Evolutionary conservation across 2,329 filamentous ascomycete genomes (phyloP), one percentile per base, ranked within the genome.

Genomic region (Clonostachys sp.): DNA sequence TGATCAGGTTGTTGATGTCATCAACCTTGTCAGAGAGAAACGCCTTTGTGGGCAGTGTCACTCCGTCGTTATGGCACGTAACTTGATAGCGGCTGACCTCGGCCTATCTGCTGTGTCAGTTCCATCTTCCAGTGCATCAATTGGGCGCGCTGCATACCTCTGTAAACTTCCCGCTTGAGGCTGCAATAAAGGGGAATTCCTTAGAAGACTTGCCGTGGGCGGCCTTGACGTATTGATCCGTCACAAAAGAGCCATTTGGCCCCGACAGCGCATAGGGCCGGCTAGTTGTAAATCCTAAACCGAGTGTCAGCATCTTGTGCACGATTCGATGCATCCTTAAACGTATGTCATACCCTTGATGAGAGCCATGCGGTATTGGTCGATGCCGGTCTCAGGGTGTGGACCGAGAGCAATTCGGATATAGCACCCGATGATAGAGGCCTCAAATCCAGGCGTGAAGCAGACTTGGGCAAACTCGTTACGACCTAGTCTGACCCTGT

Each of bases 381-480:
- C 86, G 50, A 84, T 74, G 5, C 86, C 85, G 5, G 81, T 88
- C 18, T 84, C 77, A 12, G 80, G 80, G 61, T 95, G 87, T 12
- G 86, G 78, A 1, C 91, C 92, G 48, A 96, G 81, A 52, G 85
- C 88, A 54, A 97, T 83, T 45, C 94, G 88, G 36, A 86, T 86
- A 63, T 87, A 99, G 65, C 91, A 95, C 45, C 90, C 90, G 14
- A 76, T 82, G 58, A 96, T 87, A 33, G 87, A 79, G 9, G 87
- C 73, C 48, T 95, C 88, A 55, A 99, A 96, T 5, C 86, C 86
- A 12, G 94, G 94, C 56, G 91, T 92, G 71, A 95, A 96, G 75
- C 91, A 96, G 47, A 96, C 87, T 59, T 92, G 84, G 7, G 87
- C 86, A 64, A 99, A 96, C 60, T 91, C 88, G 55, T 81, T 87